Base-by-base conservation (phyloP, 371 early-diverging fungal genomes). In the Ordospora pajunii region DNA sequence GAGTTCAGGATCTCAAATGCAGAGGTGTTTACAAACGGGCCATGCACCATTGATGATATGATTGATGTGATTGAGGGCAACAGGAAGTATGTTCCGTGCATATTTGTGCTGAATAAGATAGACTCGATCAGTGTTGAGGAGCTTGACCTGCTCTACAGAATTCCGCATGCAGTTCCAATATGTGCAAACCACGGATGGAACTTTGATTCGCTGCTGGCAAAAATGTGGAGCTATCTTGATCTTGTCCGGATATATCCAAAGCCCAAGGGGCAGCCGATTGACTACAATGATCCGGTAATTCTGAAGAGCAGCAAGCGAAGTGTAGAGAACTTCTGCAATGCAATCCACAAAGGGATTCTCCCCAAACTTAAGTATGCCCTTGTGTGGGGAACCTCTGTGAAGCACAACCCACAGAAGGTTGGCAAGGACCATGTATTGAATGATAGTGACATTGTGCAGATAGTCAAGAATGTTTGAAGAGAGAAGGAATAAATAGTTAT, bases 391-490 rank as follows among this genome's bases (percentile, higher is more conserved):
- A 86, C 87, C 48, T 93, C 93, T 23, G 96, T 93, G 46, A 98
- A 98, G 85, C 95, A 96, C 84, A 90, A 91, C 74, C 94, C 96
- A 70, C 96, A 96, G 87, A 93, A 93, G 87, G 99, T 98, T 43
- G 99, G 99, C 70, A 89, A 90, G 80, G 95, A 94, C 73, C 99
- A 98, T 82, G 81, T 89, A 14, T 85, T 98, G 63, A 83, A 87
- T 46, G 97, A 98, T 84, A 95, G 95, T 85, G 99, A 98, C 87
- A 97, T 98, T 4, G 96, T 98, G n/a, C 95, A 95, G 82, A 91
- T 97, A 82, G 89, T 93, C 46, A 92, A 92, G 85, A 88, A 87
- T 50, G 66, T 82, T 32, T 84, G 79, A 67, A 37, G 27, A 4
- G 32, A 48, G 27, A 3, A 21, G 12, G n/a, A 53, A 48, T 49